Conservation (phyloP, 2,329 filamentous ascomycete genomes). For the Madurella mycetomatis region DNA sequence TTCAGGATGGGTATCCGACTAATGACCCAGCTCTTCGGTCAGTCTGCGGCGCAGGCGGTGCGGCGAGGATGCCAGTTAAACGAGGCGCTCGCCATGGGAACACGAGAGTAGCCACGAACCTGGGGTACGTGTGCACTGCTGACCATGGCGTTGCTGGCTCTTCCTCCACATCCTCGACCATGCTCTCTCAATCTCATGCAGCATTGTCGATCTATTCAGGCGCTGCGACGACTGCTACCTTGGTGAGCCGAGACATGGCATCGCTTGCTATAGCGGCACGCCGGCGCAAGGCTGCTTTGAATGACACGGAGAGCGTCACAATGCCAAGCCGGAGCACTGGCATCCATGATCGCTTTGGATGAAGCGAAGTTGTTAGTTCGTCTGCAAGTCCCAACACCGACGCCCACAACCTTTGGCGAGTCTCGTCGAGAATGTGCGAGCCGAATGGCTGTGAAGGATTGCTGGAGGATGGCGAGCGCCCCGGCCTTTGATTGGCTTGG, state of each 20-base stretch:
- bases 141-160: neutral
- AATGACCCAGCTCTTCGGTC: neutral
- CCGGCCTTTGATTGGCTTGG: conserved; percentile 3
- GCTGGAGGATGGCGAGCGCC: conserved; percentile 1
- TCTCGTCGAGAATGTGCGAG: neutral
- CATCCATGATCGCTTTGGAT: conserved; percentile 11
- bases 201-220: conserved; percentile 12
- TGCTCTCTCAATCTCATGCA: neutral
- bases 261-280: conserved; percentile 1
- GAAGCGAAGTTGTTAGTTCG: conserved; percentile 5
- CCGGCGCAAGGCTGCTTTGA: neutral
- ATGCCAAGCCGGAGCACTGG: conserved; percentile 16
- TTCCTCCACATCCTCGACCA: too few species aligned
- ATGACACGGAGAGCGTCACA: conserved; percentile 7
- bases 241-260: conserved; percentile 13
- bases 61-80: neutral
- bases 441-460: neutral
- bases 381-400: neutral
- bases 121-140: neutral
- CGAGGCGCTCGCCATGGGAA: neutral
- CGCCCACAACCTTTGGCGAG: neutral
- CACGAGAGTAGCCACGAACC: neutral
- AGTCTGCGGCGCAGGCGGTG: conserved; percentile 4
- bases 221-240: neutral
- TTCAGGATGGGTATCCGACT: neutral